Evolutionary conservation across 2,329 filamentous ascomycete genomes (phyloP).

Genomic region (Pseudogymnoascus sp.): DNA sequence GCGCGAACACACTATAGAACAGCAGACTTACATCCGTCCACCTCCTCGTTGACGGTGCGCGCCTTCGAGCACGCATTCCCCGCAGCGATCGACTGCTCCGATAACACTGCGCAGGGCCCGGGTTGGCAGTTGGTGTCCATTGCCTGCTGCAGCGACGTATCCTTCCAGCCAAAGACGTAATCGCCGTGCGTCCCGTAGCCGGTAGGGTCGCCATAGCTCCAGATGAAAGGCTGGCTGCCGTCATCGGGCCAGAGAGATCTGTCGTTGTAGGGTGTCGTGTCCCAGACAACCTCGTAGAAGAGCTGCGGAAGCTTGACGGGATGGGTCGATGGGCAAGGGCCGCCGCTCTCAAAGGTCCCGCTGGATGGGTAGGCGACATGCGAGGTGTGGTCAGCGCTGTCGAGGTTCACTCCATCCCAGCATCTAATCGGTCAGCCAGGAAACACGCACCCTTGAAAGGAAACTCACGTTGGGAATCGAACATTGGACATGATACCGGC

Average conservation of each 20-base stretch:
- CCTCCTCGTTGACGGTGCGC: conserved; percentile 40
- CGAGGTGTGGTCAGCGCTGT: conserved; percentile 18
- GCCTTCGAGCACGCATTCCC: conserved; percentile 40
- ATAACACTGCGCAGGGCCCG: conserved; percentile 38
- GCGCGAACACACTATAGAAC: not conserved
- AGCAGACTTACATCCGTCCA: conserved; percentile 39
- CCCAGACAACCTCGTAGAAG: conserved; percentile 44
- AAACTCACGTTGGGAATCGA: conserved; percentile 23
- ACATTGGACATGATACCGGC: conserved; percentile 28
- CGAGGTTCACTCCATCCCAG: conserved; percentile 22
- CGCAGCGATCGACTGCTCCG: conserved; percentile 35
- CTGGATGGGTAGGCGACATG: conserved; percentile 24
- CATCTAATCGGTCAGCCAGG: conserved; percentile 12
- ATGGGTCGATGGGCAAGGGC: conserved; percentile 26
- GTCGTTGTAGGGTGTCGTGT: conserved; percentile 36
- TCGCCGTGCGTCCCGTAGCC: conserved; percentile 43
- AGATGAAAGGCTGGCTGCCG: conserved; percentile 36
- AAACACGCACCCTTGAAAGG: not conserved
- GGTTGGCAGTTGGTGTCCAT: conserved; percentile 41
- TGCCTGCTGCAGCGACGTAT: conserved; percentile 39
- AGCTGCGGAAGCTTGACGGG: conserved; percentile 41
- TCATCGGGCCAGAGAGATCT: conserved; percentile 36
- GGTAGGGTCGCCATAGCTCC: conserved; percentile 36
- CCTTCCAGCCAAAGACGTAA: conserved; percentile 46
- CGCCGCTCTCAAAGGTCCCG: conserved; percentile 17